Percentiles rank a stretch among this genome's conserved stretches.
phyloP scores from a whole-genome alignment of 2,329 filamentous ascomycete species.

The Didymella pinodella region DNA sequence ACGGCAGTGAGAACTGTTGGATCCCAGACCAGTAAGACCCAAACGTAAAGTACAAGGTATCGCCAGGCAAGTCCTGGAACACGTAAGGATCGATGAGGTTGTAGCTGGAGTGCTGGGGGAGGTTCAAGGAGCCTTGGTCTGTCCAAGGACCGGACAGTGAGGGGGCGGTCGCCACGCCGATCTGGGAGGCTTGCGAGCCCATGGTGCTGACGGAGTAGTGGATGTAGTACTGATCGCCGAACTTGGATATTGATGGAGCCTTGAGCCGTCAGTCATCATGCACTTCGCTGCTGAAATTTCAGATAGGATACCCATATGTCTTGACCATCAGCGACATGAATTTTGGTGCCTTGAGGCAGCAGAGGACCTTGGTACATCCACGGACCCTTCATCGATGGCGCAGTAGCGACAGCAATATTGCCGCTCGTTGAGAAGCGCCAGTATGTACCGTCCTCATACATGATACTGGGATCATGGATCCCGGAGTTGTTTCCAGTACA shows the following conservation, averaged over 20 bases:
- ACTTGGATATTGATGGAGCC: conserved; percentile 68
- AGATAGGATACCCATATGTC: conserved; percentile 56
- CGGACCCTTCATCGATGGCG: conserved; percentile 55
- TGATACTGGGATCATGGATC: conserved; percentile 57
- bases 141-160: conserved; percentile 64
- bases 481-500: conserved; percentile 52
- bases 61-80: conserved; percentile 44
- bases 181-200: conserved; percentile 66
- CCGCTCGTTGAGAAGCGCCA: conserved; percentile 61
- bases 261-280: conserved; percentile 34
- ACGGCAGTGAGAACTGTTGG: conserved; percentile 63
- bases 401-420: conserved; percentile 56
- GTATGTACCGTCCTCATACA: conserved; percentile 56
- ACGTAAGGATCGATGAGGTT: conserved; percentile 61
- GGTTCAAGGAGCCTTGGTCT: conserved; percentile 62
- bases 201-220: conserved; percentile 70
- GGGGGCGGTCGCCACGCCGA: conserved; percentile 62
- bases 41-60: conserved; percentile 62
- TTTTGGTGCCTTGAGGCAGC: conserved; percentile 53
- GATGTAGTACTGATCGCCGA: conserved; percentile 64
- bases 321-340: conserved; percentile 50
- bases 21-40: conserved; percentile 73
- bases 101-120: conserved; percentile 46
- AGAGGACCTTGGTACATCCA: conserved; percentile 58
- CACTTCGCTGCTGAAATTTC: not conserved